Conservation (phyloP, 2,329 filamentous ascomycete species). For the Sclerotinia nivalis region DNA sequence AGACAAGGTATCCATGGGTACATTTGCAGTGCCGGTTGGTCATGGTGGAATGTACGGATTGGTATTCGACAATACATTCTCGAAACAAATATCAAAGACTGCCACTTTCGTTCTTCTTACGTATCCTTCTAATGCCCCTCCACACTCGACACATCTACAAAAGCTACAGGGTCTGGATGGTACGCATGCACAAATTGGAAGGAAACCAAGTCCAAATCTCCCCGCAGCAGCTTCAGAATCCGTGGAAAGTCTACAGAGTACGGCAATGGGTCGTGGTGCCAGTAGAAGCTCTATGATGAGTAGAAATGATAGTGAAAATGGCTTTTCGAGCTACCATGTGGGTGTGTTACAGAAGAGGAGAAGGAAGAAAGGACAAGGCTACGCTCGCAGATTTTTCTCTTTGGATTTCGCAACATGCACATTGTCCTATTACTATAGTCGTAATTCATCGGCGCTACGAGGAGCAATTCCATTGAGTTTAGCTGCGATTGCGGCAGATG, state of each 20-base stretch:
- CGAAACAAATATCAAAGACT: constrained; percentile 90
- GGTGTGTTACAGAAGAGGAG: constrained; percentile 86
- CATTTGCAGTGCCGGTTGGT: constrained; percentile 71
- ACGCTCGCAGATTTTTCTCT: constrained; percentile 91
- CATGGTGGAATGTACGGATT: constrained; percentile 93
- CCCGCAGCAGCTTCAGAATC: constrained; percentile 54
- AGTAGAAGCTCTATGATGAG: constrained; percentile 54
- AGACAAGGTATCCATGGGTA: constrained; percentile 90
- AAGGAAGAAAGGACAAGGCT: constrained; percentile 90
- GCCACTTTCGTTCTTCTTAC: constrained; percentile 93
- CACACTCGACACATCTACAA: constrained; percentile 71
- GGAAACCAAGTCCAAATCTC: constrained; percentile 50
- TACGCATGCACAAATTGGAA: constrained; percentile 49
- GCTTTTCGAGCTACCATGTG: constrained; percentile 66
- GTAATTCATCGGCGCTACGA: constrained; percentile 86
- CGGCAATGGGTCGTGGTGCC: constrained; percentile 29
- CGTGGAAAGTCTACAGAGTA: constrained; percentile 60
- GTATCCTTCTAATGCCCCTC: constrained; percentile 80
- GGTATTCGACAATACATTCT: constrained; percentile 98
- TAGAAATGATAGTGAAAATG: constrained; percentile 51
- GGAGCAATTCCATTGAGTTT: constrained; percentile 90
- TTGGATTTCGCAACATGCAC: constrained; percentile 93
- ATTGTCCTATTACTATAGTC: constrained; percentile 93
- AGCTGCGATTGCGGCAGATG: constrained; percentile 87
- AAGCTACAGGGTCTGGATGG: constrained; percentile 48